Percentiles rank a stretch among this genome's conserved stretches.
These are phyloP conservation scores for Fereydounia khargensis DNA, from an alignment of 1,284 basidiomycete genomes.

Conservation along the genomic window DNA sequence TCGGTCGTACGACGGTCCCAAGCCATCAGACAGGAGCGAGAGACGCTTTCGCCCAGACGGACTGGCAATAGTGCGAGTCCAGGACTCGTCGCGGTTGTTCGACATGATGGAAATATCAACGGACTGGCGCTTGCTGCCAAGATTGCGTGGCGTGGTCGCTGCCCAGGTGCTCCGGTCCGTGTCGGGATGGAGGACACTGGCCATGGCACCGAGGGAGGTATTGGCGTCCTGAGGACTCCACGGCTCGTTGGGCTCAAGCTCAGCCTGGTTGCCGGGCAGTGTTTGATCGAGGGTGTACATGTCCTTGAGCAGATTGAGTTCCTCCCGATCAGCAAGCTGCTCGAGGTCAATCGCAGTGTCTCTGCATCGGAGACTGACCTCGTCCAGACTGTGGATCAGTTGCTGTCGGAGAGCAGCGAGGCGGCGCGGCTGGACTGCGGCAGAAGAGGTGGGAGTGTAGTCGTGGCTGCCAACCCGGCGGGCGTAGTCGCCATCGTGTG, in stretches of 20 bases:
- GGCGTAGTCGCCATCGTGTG: slow-evolving; percentile 4
- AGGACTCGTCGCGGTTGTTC: background rate
- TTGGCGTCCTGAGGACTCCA: no score
- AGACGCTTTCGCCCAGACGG: slow-evolving; percentile 23
- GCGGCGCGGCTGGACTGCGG: slow-evolving; percentile 9
- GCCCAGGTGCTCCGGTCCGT: slow-evolving; percentile 13
- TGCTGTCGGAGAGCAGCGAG: slow-evolving; percentile 25
- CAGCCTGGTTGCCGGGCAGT: slow-evolving; percentile 11
- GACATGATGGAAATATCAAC: slow-evolving; percentile 1
- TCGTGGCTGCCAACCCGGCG: no score
- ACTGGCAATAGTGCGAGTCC: slow-evolving; percentile 5
- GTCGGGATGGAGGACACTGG: no score
- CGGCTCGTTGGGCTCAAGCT: no score
- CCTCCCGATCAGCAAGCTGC: slow-evolving; percentile 29
- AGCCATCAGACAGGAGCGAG: slow-evolving; percentile 32
- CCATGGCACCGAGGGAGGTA: no score
- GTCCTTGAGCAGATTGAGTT: slow-evolving; percentile 34
- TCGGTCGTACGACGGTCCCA: background rate
- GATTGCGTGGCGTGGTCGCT: slow-evolving; percentile 27
- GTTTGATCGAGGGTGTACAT: slow-evolving; percentile 33
- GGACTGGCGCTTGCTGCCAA: slow-evolving; percentile 19
- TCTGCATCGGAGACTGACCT: slow-evolving; percentile 18
- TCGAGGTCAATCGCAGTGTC: slow-evolving; percentile 6
- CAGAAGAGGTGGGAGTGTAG: no score
- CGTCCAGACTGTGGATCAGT: slow-evolving; percentile 20